phyloP scores from a whole-genome alignment of 2,329 filamentous ascomycete species.

The Alternaria sp. region DNA sequence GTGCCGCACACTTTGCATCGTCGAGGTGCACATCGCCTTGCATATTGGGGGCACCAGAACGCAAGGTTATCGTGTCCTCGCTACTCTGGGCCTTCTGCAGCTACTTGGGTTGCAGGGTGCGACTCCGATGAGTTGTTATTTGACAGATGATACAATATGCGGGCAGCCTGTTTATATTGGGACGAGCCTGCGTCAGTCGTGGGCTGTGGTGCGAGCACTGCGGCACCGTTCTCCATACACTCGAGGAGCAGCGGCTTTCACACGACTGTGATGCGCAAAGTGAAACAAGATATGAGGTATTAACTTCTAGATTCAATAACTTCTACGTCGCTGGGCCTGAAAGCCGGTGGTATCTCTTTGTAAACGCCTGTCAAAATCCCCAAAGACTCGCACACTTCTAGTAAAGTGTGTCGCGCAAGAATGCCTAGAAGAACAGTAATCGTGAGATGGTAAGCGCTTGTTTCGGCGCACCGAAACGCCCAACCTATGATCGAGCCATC shows the following conservation, averaged over 20 bases:
- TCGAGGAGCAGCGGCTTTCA: neutral
- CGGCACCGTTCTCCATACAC: neutral
- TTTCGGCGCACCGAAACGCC: conserved; percentile 27
- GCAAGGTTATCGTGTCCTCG: conserved; percentile 24
- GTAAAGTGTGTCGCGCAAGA: conserved; percentile 37
- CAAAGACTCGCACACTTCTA: conserved; percentile 35
- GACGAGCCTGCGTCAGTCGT: conserved; percentile 23
- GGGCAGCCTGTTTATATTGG: conserved; percentile 9
- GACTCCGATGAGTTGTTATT: conserved; percentile 18
- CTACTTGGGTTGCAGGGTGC: conserved; percentile 12
- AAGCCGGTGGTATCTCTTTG: conserved; percentile 36
- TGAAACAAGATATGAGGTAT: neutral
- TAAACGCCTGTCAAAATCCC: conserved; percentile 24
- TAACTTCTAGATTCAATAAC: conserved; percentile 16
- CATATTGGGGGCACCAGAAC: conserved; percentile 10
- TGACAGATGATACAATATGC: conserved; percentile 25
- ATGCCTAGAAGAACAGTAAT: conserved; percentile 21
- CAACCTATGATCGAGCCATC: conserved; percentile 23
- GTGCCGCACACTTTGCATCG: conserved; percentile 21
- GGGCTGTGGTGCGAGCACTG: conserved; percentile 13
- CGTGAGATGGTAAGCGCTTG: conserved; percentile 17
- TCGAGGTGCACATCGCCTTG: conserved; percentile 16
- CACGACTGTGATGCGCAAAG: neutral
- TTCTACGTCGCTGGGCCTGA: conserved; percentile 28
- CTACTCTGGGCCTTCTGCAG: conserved; percentile 25